Base-by-base conservation (phyloP, 1,284 basidiomycete genomes). In the Ustilago hordei region DNA sequence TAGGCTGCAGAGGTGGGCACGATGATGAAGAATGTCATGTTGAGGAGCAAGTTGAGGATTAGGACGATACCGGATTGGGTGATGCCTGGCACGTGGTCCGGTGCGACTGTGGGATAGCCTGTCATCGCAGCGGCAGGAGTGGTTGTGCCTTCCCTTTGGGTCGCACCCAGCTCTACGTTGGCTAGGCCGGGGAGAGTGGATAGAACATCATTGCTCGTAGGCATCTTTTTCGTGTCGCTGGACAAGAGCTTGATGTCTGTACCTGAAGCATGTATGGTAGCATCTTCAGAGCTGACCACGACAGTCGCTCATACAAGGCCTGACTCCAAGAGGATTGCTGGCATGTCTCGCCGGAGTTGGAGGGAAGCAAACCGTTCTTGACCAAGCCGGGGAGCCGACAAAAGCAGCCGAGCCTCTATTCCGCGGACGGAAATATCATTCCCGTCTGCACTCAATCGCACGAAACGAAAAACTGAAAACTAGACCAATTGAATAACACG, bases 11-110 rank as follows among this genome's bases (percentile, higher is more conserved):
- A 75, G 15, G 66, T 73, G 56, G 77, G 77, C 1, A 79, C 77
- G 59, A 79, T 79, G 77, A 79, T 79, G 67, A 79, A 79, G 56
- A 79, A 79, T 8, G 73, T 75, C 50, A 75, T 57, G 69, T 79
- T 79, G 59, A 79, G 66, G 12, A 79, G 62, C 9, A 79, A 69
- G 67, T 79, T 79, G 63, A 75, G 67, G 13, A 55, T 19, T 15
- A 79, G 55, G 17, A 75, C 67, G 38, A 79, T 65, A 45, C 52
- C 57, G 41, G 67, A 67, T 38, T 69, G 66, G 6, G 73, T 58
- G 8, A 75, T 47, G n/a, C 69, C 61, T 8, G 77, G 71, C 3
- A 69, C 38, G 32, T 75, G 73, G 43, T 75, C 55, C 0, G 68
- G 45, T 35, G 57, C 8, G 1, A 75, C 73, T n/a, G 32, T 53